phyloP scores from a whole-genome alignment of 108 stramenopile genomes.

The Ochromonas danica region DNA sequence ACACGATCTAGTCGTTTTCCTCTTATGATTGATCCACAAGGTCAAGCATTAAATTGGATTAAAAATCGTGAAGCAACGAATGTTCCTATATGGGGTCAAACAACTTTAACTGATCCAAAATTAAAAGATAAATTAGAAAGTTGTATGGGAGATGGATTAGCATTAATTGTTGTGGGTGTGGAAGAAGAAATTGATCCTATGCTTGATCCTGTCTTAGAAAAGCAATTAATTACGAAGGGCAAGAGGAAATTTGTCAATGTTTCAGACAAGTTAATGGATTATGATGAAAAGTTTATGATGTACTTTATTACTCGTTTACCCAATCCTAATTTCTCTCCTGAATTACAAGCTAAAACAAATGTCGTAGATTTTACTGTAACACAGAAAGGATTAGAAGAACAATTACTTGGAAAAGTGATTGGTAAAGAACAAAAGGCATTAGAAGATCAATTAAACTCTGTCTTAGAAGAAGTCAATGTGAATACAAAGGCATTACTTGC shows the following conservation, averaged over 20 bases:
- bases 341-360: conserved; percentile 87
- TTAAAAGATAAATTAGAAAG: conserved; percentile 80
- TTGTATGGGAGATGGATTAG: conserved; percentile 77
- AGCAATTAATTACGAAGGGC: conserved; percentile 74
- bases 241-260: conserved; percentile 71
- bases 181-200: conserved; percentile 87
- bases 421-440: conserved; percentile 83
- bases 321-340: conserved; percentile 82
- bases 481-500: conserved; percentile 79
- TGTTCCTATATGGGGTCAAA: conserved; percentile 60
- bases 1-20: conserved; percentile 79
- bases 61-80: conserved; percentile 69
- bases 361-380: conserved; percentile 87
- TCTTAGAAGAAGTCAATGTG: conserved; percentile 79
- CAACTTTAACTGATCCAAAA: conserved; percentile 68
- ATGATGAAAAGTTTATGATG: conserved; percentile 71
- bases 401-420: conserved; percentile 82
- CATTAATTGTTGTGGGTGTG: conserved; percentile 74
- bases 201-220: conserved; percentile 85
- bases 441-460: conserved; percentile 83
- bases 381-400: conserved; percentile 83
- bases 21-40: conserved; percentile 82
- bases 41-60: conserved; percentile 83
- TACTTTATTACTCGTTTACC: conserved; percentile 84
- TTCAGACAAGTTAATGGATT: conserved; percentile 83